Evolutionary conservation across 1,284 basidiomycete genomes (phyloP), one percentile per base, ranked within the genome.

Genomic region (Pyrrhoderma noxium): DNA sequence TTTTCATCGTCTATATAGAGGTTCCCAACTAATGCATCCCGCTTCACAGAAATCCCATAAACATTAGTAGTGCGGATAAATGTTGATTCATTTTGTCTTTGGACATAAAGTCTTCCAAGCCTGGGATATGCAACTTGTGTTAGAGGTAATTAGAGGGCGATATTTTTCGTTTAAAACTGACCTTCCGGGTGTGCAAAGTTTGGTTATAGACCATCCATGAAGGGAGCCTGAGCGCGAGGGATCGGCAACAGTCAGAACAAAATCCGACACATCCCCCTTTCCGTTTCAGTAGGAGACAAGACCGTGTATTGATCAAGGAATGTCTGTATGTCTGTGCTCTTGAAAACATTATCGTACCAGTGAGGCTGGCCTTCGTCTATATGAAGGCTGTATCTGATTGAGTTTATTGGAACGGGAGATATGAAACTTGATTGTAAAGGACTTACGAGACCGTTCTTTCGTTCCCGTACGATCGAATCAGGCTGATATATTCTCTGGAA

Each of bases 271-370:
- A 55, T 49, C 25, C 18, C 34, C 49, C 37, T 49, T 31, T 19
- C 56, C 27, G 35, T 56, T 13, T 19, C 41, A 16, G 14, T 14
- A 8, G 46, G 16, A 14, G 2, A 56, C 56, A 11, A 56, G 39
- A 49, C 58, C 59, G 45, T 66, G 61, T 3, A 70, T 0, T 59
- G 54, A 37, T 75, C 67, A 27, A 89, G 56, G 62, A 89, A 89
- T 0, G 59, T 56, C 51, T 76, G 68, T 2, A 86, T 80, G 27
- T 66, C 64, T 2, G 72, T 64, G 55, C 80, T 84, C 37, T 69
- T 65, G 49, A 91, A 72, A 7, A 88, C 66, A 2, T 70, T 64
- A 2, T 74, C 65, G 61, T 85, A 92, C 82, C 85, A 91, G 61
- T 91, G 89, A 0, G 70, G 72, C 56, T 76, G 60, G 1, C 75